Conservation (phyloP, 495 filamentous ascomycete genomes). For the Friedmanniomyces simplex region DNA sequence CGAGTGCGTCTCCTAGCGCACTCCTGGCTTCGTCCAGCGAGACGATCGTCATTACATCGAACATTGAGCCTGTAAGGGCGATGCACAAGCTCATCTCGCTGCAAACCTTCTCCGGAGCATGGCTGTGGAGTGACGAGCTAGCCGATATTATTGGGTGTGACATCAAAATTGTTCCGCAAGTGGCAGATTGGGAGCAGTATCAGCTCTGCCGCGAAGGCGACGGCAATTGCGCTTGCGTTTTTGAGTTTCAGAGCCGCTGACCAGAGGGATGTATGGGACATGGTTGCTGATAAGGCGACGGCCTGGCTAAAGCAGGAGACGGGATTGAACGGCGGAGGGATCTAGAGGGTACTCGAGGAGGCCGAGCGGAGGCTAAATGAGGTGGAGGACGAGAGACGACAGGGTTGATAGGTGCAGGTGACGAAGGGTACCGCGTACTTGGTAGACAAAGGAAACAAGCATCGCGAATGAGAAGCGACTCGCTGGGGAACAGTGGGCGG, state of each 20-base stretch:
- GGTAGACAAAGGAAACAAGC: too few species aligned
- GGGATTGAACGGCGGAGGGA: not conserved
- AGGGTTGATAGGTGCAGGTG: too few species aligned
- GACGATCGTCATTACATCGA: too few species aligned
- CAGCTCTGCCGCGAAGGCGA: constrained; percentile 30
- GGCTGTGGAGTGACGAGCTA: constrained; percentile 27
- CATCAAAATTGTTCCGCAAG: constrained; percentile 5
- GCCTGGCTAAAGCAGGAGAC: constrained; percentile 30
- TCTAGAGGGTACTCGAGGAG: not conserved
- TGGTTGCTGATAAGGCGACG: constrained; percentile 42
- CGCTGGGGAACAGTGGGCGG: too few species aligned
- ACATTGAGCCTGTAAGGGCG: not conserved
- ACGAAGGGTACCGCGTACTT: too few species aligned
- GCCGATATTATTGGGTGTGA: constrained; percentile 21
- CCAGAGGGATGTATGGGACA: constrained; percentile 44
- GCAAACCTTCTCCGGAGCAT: constrained; percentile 44
- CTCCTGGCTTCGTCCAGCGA: too few species aligned
- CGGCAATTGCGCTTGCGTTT: constrained; percentile 41
- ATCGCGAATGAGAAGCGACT: too few species aligned
- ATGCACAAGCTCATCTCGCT: constrained; percentile 32
- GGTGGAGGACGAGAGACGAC: not conserved
- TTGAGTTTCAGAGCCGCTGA: constrained; percentile 35
- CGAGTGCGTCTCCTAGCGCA: not conserved
- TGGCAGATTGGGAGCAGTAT: not conserved
- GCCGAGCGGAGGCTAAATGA: not conserved